Conservation (phyloP, 2,329 filamentous ascomycete genomes). For the Pezicula rhizophila region DNA sequence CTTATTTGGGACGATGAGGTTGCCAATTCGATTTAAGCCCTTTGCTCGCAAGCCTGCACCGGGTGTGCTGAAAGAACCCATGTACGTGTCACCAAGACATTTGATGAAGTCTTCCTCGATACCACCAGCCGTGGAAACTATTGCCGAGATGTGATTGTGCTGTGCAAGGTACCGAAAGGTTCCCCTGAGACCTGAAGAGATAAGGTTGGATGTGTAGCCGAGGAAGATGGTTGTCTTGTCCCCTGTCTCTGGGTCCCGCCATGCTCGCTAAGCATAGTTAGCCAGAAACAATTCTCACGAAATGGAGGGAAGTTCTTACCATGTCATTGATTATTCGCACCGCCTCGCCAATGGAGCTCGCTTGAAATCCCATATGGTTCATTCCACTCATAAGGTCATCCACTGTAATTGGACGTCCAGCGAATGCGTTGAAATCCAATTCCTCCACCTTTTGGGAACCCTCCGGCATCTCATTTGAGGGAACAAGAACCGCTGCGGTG, state of each 20-base stretch:
- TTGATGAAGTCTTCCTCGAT: slow-evolving; percentile 99
- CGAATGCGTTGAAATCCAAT: slow-evolving; percentile 84
- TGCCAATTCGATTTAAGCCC: slow-evolving; percentile 93
- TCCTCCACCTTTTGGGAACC: slow-evolving; percentile 79
- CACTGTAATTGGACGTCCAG: slow-evolving; percentile 69
- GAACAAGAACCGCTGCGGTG: slow-evolving; percentile 77
- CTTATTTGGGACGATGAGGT: slow-evolving; percentile 89
- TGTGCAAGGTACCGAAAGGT: slow-evolving; percentile 88
- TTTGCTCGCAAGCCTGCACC: slow-evolving; percentile 75
- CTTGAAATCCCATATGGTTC: slow-evolving; percentile 81
- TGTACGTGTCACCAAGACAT: slow-evolving; percentile 89
- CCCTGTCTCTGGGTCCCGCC: slow-evolving; percentile 72
- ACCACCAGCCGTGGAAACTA: slow-evolving; percentile 92
- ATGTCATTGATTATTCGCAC: slow-evolving; percentile 92
- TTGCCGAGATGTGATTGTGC: slow-evolving; percentile 84
- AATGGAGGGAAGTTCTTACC: slow-evolving; percentile 45
- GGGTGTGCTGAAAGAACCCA: slow-evolving; percentile 74
- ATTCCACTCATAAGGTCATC: slow-evolving; percentile 79
- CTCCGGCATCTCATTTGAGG: slow-evolving; percentile 75
- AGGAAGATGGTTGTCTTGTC: slow-evolving; percentile 89
- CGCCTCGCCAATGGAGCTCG: slow-evolving; percentile 75
- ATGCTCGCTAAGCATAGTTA: slow-evolving; percentile 53
- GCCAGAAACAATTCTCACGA: not conserved
- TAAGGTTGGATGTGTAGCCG: slow-evolving; percentile 95
- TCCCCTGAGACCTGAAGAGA: slow-evolving; percentile 89